Base-by-base conservation (phyloP, 192 early-diverging fungal species). In the Umbelopsis sp. region DNA sequence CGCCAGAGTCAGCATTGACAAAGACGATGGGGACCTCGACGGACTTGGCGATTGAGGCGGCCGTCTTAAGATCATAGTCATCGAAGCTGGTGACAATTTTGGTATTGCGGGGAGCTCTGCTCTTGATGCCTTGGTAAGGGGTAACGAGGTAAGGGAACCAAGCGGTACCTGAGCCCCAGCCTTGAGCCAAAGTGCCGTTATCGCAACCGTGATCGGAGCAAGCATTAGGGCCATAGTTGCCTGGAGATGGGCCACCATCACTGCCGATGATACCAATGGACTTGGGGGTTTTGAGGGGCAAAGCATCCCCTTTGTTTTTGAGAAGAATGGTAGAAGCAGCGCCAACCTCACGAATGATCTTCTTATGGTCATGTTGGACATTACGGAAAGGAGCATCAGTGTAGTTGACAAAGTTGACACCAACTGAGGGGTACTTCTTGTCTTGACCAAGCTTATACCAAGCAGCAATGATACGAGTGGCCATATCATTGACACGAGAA, bases 401-500 rank as follows among this genome's bases (percentile, higher is more conserved):
- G 30, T 61, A 35, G 55, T 61, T 61, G 30, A 61, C 55, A 33
- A 61, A 61, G 30, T 61, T 61, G 7, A 66, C 64, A 16, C 55
- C 55, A 6, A 61, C 33, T 2, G 30, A n/a, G 1, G 55, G 55
- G 16, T 61, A 61, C 13, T 21, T 6, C 23, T 33, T 66, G 9
- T 66, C 25, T 70, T 78, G 53, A 10, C 51, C 51, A 18, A 78
- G 64, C 65, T 78, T 78, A 33, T 73, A 78, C 76, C 76, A 78
- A 21, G 76, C 46, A 67, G 76, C 71, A 0, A 70, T 51, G 70
- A 78, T 78, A 45, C 76, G 71, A 61, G 55, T 61, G 30, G 55
- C 55, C 55, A 61, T 61, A 18, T 61, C 55, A 27, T 61, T 35
- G 11, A 61, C 55, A 35, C 55, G 55, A 35, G 55, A 61, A 13